Evolutionary conservation across 2,329 filamentous ascomycete genomes (phyloP).

Genomic region (Cercospora brassicicola): DNA sequence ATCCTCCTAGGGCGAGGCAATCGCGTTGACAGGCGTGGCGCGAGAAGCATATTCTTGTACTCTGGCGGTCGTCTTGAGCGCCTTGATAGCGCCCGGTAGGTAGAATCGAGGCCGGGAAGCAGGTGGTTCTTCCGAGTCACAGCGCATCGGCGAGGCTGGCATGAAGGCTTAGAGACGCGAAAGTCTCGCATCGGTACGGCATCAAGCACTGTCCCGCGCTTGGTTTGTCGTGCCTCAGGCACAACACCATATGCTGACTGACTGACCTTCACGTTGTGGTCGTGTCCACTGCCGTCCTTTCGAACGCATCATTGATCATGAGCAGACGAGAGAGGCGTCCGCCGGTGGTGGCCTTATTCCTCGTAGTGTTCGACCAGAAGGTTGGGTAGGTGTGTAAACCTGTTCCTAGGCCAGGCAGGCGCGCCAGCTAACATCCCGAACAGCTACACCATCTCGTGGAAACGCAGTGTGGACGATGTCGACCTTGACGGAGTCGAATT

Average conservation of each 20-base stretch:
- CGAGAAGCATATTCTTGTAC: too few relatives aligned
- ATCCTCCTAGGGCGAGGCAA: too few relatives aligned
- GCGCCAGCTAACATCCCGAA: not conserved
- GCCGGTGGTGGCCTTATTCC: conserved; percentile 39
- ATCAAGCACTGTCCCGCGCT: not conserved
- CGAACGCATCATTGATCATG: not conserved
- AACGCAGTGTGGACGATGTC: conserved; percentile 65
- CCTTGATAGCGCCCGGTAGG: too few relatives aligned
- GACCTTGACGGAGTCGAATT: conserved; percentile 83
- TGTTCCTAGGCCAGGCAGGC: not conserved
- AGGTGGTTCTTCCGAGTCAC: too few relatives aligned
- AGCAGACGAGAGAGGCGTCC: conserved; percentile 26
- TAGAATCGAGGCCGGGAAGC: too few relatives aligned
- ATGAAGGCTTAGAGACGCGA: too few relatives aligned
- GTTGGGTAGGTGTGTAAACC: conserved; percentile 35
- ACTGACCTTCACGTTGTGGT: not conserved
- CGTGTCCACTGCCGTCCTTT: not conserved
- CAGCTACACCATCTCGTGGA: conserved; percentile 84
- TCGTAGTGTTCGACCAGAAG: conserved; percentile 42
- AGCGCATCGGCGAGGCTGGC: too few relatives aligned
- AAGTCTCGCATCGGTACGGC: too few relatives aligned
- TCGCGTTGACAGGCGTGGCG: too few relatives aligned
- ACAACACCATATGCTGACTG: not conserved
- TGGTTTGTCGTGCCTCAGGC: not conserved
- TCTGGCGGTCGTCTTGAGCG: too few relatives aligned